Evolutionary conservation across 2,329 filamentous ascomycete genomes (phyloP).

Genomic region (Beauveria pseudobassiana): DNA sequence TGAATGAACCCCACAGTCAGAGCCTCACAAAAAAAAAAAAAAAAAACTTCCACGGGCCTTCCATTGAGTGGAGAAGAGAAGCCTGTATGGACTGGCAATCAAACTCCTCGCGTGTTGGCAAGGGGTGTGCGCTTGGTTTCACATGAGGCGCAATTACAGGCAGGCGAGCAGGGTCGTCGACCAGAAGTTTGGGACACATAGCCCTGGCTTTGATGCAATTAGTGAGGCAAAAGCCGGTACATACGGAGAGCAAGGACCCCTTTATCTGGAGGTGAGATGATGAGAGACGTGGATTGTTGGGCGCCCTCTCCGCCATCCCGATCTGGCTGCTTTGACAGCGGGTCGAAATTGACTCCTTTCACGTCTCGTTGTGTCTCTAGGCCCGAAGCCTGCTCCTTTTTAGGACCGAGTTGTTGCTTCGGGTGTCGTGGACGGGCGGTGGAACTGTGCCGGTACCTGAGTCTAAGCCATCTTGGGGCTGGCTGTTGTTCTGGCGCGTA

Average conservation of each 20-base stretch:
- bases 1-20: neutral
- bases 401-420: neutral
- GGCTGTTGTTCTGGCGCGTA: neutral
- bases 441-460: slow-evolving; percentile 1
- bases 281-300: neutral
- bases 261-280: neutral
- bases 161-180: neutral
- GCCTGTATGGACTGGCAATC: slow-evolving; percentile 9
- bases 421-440: neutral
- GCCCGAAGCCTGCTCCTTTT: neutral
- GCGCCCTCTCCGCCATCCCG: neutral
- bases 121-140: neutral
- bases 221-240: neutral
- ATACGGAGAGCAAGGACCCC: neutral
- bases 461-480: neutral
- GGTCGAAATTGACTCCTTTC: neutral
- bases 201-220: neutral
- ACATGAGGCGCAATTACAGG: neutral
- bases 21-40: neutral
- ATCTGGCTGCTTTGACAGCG: neutral
- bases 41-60: slow-evolving; percentile 1
- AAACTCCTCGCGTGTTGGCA: slow-evolving; percentile 6
- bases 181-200: neutral
- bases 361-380: neutral
- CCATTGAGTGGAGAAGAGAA: slow-evolving; percentile 3